phyloP scores from a whole-genome alignment of 345 rosid genomes.

The Alliaria petiolata region DNA sequence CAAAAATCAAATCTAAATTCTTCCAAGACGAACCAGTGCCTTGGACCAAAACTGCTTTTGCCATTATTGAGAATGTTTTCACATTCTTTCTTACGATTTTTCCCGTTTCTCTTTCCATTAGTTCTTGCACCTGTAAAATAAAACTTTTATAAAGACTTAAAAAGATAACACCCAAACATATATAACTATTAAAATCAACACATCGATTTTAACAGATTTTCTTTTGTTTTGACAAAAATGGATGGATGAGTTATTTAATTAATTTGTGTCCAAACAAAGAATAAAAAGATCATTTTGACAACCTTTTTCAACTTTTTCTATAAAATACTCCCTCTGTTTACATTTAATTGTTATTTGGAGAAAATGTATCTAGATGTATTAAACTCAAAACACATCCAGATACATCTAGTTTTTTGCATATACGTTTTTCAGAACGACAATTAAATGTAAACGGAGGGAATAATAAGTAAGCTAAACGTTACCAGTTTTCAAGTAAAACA shows the following conservation, averaged over 20 bases:
- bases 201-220: not conserved
- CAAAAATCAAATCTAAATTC: conserved; percentile 39
- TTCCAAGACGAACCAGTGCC: conserved; percentile 64
- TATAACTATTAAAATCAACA: not conserved
- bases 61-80: conserved; percentile 42
- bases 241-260: no score
- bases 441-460: no score
- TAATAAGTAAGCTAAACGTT: not conserved
- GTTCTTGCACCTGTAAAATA: conserved; percentile 35
- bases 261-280: not conserved
- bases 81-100: conserved; percentile 41
- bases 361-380: no score
- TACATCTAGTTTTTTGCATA: no score
- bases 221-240: no score
- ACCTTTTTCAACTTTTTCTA: not conserved
- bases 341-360: no score
- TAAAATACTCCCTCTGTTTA: no score
- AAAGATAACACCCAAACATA: not conserved
- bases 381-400: no score
- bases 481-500: not conserved
- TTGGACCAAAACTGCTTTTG: conserved; percentile 45
- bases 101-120: conserved; percentile 70
- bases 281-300: not conserved
- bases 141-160: not conserved
- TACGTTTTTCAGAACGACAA: no score